These are phyloP conservation scores for Pythium plurisporium DNA, from an alignment of 352 stramenopile genomes.

Conservation along the genomic window DNA sequence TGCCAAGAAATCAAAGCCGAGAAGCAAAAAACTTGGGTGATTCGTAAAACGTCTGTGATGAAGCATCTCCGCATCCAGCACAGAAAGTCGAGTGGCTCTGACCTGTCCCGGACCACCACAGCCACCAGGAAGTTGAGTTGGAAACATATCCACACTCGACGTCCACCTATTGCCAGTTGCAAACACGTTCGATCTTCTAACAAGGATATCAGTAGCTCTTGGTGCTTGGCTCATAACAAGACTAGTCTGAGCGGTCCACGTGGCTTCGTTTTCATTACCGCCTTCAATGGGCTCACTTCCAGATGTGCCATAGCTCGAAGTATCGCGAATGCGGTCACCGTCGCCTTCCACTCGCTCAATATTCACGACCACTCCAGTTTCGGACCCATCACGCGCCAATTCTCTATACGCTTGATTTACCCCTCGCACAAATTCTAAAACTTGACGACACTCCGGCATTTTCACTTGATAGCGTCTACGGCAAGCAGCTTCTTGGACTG, in stretches of 20 bases:
- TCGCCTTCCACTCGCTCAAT: not conserved
- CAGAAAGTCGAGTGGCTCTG: not conserved
- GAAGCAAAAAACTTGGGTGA: not conserved
- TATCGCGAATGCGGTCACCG: not conserved
- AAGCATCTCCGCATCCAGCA: not conserved
- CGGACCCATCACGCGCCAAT: not conserved
- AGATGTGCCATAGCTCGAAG: not conserved
- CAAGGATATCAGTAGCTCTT: not conserved
- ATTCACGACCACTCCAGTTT: not conserved
- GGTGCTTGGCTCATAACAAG: not conserved
- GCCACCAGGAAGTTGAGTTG: not conserved
- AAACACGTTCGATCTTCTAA: not conserved
- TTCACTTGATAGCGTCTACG: not conserved
- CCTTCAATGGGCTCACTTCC: not conserved
- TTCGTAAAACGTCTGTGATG: not conserved
- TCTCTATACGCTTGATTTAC: too few relatives aligned
- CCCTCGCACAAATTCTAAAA: too few relatives aligned
- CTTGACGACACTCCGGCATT: too few relatives aligned
- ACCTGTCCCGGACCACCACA: not conserved
- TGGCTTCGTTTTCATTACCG: not conserved
- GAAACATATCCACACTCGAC: not conserved
- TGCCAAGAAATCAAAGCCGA: not conserved
- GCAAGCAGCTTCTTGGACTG: not conserved
- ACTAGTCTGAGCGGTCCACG: not conserved
- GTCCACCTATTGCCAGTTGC: not conserved